Evolutionary conservation across 805 yeast genomes (phyloP).

Genomic region (Wickerhamomyces bisporus): DNA sequence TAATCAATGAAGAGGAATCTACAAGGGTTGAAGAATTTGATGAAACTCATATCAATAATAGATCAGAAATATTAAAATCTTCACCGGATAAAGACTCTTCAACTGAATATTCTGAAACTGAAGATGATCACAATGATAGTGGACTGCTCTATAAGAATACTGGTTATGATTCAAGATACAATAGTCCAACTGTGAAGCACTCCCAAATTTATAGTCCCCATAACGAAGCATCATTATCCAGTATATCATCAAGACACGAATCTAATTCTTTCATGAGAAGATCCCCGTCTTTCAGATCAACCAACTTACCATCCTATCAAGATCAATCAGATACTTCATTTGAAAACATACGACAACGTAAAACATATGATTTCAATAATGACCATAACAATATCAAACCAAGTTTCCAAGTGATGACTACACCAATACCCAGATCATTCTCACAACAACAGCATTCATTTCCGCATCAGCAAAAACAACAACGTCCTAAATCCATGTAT

Average conservation of each 20-base stretch:
- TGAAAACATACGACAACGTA: neutral
- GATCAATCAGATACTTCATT: conserved; percentile 1
- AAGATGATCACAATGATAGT: neutral
- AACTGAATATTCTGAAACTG: conserved; percentile 5
- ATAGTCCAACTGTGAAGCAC: neutral
- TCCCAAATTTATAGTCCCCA: neutral
- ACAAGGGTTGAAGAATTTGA: conserved; percentile 6
- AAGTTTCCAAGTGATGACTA: conserved; percentile 5
- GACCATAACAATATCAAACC: neutral
- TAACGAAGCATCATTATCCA: neutral
- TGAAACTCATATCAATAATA: conserved; percentile 2
- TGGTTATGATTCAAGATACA: neutral
- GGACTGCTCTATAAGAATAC: no score
- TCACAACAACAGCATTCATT: conserved; percentile 1
- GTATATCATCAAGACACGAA: neutral
- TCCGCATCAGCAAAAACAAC: neutral
- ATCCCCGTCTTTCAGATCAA: conserved; percentile 8
- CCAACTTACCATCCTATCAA: conserved; percentile 5
- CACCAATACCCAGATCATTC: conserved; percentile 14
- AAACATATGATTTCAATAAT: neutral
- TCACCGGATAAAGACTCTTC: neutral
- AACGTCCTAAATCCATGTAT: conserved; percentile 7
- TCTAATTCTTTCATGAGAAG: neutral
- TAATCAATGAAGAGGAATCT: conserved; percentile 24
- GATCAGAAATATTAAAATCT: neutral